Conservation (phyloP, 768 basidiomycete genomes). For the Lactifluus rugatus region DNA sequence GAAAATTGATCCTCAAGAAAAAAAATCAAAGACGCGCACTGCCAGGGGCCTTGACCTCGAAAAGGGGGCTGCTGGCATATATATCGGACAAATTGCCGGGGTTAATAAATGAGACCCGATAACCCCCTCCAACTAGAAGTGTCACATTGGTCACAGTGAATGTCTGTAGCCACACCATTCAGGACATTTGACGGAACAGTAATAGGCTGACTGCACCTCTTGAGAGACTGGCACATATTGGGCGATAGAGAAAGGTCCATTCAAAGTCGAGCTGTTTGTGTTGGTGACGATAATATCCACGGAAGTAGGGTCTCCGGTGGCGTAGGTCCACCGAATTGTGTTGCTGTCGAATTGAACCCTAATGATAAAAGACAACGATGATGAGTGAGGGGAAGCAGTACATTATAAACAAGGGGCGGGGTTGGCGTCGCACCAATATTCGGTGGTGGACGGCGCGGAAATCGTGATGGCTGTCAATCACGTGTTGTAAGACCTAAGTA, state of each 20-base stretch:
- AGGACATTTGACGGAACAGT: conserved; percentile 7
- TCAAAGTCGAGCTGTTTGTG: conserved; percentile 25
- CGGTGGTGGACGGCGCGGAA: conserved; percentile 23
- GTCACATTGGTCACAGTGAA: conserved; percentile 30
- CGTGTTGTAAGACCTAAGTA: not conserved
- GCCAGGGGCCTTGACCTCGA: conserved; percentile 30
- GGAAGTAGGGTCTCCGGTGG: conserved; percentile 27
- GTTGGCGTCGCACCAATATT: conserved; percentile 27
- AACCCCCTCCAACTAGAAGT: conserved; percentile 23
- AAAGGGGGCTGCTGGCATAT: conserved; percentile 27
- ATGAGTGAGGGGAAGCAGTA: not conserved
- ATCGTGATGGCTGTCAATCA: conserved; percentile 25
- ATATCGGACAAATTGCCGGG: conserved; percentile 26
- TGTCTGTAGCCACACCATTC: conserved; percentile 13
- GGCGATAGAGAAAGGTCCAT: conserved; percentile 31
- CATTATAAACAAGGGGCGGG: not conserved
- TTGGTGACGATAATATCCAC: conserved; percentile 29
- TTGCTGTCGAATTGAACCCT: conserved; percentile 32
- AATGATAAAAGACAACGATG: too few species aligned
- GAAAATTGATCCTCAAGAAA: not conserved
- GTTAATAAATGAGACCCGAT: conserved; percentile 31
- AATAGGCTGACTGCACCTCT: conserved; percentile 18
- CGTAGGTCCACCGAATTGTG: conserved; percentile 28
- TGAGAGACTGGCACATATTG: conserved; percentile 25
- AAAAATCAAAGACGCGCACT: conserved; percentile 25